phyloP scores from a whole-genome alignment of 2,329 filamentous ascomycete species.

The Trichoderma guizhouense region DNA sequence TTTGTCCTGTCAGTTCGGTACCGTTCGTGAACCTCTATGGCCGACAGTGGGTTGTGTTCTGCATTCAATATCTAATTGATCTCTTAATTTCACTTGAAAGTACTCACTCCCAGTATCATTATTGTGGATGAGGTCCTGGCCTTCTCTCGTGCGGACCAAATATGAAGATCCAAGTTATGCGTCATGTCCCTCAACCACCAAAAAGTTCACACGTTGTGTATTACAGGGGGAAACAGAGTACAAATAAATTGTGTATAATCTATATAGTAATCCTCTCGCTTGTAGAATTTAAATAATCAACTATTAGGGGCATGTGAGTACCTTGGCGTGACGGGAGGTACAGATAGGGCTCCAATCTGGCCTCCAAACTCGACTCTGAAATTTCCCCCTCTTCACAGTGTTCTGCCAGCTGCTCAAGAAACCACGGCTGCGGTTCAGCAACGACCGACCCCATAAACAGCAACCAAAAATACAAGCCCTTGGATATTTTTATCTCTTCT shows the following conservation, averaged over 20 bases:
- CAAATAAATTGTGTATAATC: not conserved
- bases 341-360: not conserved
- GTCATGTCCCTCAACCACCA: not conserved
- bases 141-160: too few species aligned
- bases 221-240: too few species aligned
- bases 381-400: not conserved
- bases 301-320: not conserved
- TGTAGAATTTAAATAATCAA: not conserved
- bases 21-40: too few species aligned
- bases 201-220: too few species aligned
- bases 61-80: too few species aligned
- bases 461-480: not conserved
- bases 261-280: not conserved
- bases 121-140: too few species aligned
- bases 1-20: too few species aligned
- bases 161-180: too few species aligned
- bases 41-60: too few species aligned
- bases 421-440: not conserved
- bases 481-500: not conserved
- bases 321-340: not conserved
- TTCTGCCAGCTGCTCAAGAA: not conserved
- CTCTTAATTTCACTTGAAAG: too few species aligned
- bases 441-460: not conserved
- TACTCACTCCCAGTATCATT: too few species aligned
- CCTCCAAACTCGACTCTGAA: not conserved